Percentiles rank a stretch among this genome's conserved stretches.
Evolutionary conservation across 1,284 basidiomycete genomes (phyloP).

Genomic region (Hypsizygus ulmarius): DNA sequence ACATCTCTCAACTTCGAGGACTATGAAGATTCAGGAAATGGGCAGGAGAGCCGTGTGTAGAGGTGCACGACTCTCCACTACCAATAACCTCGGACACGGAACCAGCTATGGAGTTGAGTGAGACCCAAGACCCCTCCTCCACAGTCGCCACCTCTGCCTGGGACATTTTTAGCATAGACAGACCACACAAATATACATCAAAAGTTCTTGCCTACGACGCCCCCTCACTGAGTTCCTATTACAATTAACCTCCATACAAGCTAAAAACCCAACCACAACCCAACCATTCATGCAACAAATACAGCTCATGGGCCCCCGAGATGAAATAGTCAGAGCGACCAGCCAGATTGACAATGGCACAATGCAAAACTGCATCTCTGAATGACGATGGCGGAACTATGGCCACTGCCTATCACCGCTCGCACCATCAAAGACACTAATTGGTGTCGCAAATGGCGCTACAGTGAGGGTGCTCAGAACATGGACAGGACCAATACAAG

Average conservation of each 20-base stretch:
- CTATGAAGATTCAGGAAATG: neutral
- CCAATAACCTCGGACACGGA: neutral
- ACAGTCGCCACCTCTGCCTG: neutral
- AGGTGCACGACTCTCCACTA: neutral
- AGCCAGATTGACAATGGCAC: neutral
- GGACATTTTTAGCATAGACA: constrained; percentile 2
- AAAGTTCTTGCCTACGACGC: constrained; percentile 4
- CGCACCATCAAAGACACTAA: neutral
- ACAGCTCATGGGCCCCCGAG: neutral
- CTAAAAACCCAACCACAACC: neutral
- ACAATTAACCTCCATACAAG: neutral
- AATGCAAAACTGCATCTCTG: neutral
- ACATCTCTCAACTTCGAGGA: neutral
- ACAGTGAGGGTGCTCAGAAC: neutral
- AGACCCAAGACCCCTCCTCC: too few species aligned
- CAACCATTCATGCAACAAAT: neutral
- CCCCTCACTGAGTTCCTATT: neutral
- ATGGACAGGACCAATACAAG: neutral
- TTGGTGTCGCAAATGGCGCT: neutral
- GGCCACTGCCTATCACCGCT: neutral
- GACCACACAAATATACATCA: neutral
- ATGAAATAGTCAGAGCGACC: neutral
- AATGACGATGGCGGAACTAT: neutral
- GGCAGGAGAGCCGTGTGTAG: too few species aligned
- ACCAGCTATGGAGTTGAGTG: too few species aligned